Evolutionary conservation across 164 flowering plant species (phyloP), one percentile per base, ranked within the genome.

Genomic region (Annona squamosa): DNA sequence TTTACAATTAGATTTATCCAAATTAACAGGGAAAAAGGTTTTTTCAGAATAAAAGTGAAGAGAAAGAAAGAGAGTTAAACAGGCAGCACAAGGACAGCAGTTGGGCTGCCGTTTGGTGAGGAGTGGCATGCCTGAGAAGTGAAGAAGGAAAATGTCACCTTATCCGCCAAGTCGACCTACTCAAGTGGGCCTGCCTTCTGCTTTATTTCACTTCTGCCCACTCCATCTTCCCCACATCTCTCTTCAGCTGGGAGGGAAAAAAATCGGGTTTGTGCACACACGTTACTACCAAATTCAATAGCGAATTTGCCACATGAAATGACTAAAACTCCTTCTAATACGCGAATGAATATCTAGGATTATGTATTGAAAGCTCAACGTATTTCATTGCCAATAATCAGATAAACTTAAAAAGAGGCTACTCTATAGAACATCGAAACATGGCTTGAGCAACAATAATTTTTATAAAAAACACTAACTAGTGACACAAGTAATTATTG

Each of bases 61-160:
- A 63, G 18, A 26, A 26, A 26, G 37, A 59, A n/a, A 13, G 63
- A 59, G 63, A 59, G 63, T 13, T 4, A 59, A 18, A 59, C 1
- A 26, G 37, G 37, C 59, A 3, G 59, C 13, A 52, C 3, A 6
- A 52, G 59, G 59, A 52, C 59, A 16, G 59, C 59, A 2, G 3
- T 52, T 2, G 6, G 59, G 37, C 18, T 6, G 2, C 57, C 5
- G 48, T 68, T 68, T 46, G 62, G 59, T 69, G 71, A 47, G 3
- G 18, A 16, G 43, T n/a, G 6, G 71, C 41, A 69, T 69, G 59
- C 12, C 9, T 69, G 42, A 12, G 13, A 69, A 48, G 71, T 26
- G 44, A 19, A 48, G 71, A 7, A 3, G 6, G 71, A 69, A 69
- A 69, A 48, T 61, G 9, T 37, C 71, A 26, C 71, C 71, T 69